A percentile compares a stretch with the other conserved stretches of the same genome.
These are phyloP conservation scores for baker's yeast (Saccharomyces cerevisiae) DNA, from an alignment of 805 yeast genomes.

Conservation along the genomic window DNA sequence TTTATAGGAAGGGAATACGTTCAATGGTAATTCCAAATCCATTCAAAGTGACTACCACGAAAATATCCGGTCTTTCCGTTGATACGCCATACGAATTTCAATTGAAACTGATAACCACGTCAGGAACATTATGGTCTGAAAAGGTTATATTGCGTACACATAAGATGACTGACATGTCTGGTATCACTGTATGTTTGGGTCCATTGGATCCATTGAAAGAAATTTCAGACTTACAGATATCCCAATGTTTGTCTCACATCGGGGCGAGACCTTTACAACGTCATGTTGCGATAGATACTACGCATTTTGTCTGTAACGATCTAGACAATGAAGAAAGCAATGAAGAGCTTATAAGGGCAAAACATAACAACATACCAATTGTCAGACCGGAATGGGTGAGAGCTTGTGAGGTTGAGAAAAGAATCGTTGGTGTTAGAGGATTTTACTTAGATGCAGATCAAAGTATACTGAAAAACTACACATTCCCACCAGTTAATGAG, in stretches of 20 bases:
- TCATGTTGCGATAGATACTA: conserved; percentile 78
- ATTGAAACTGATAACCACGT: conserved; percentile 75
- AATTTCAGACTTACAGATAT: conserved; percentile 48
- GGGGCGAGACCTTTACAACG: conserved; percentile 76
- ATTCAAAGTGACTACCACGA: conserved; percentile 65
- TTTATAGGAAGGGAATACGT: conserved; percentile 55
- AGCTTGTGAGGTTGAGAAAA: conserved; percentile 82
- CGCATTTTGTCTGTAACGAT: conserved; percentile 67
- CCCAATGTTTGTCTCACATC: conserved; percentile 52
- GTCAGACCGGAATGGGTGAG: conserved; percentile 95
- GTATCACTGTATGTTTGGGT: conserved; percentile 87
- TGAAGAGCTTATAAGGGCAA: conserved; percentile 65
- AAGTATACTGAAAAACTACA: conserved; percentile 36
- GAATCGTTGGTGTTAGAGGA: conserved; percentile 88
- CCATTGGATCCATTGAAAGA: conserved; percentile 52
- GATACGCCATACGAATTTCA: conserved; percentile 77
- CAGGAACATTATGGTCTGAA: conserved; percentile 75
- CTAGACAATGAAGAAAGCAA: conserved; percentile 24
- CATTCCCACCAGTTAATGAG: conserved; percentile 29
- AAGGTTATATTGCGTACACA: conserved; percentile 69
- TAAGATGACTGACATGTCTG: conserved; percentile 90
- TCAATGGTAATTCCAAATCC: conserved; percentile 84
- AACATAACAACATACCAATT: conserved; percentile 80
- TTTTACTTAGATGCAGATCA: conserved; percentile 58
- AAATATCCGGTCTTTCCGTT: conserved; percentile 83